Evolutionary conservation across 768 basidiomycete species (phyloP), one percentile per base, ranked within the genome.

Genomic region (Lactarius sanguifluus): DNA sequence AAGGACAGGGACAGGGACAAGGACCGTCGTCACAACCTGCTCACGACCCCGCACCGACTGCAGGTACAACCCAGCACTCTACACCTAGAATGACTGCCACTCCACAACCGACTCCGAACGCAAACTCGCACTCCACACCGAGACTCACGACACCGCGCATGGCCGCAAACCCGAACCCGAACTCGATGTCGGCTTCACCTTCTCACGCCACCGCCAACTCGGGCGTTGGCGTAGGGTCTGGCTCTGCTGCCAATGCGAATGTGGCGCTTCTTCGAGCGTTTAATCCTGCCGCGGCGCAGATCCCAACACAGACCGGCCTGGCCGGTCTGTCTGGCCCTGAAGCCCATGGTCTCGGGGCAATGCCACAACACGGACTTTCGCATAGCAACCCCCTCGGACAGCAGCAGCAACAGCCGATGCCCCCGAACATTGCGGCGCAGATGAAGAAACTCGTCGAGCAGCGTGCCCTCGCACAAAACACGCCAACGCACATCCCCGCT

Each of bases 391-490:
- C 34, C 52, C 20, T 57, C 20, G 59, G 64, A 15, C 52, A 64
- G 54, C 52, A 64, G 36, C 61, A 40, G 56, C 59, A 28, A 3
- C 59, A 28, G 5, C 25, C 8, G n/a, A n/a, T 66, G 32, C 34
- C 70, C 2, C 55, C 64, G 8, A 60, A 20, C 16, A 2, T 64
- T n/a, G 68, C 62, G 25, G 64, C 70, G 3, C 70, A 71, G 57
- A 64, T 71, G 62, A 59, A 59, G 59, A 69, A 69, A 45, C 52
- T 66, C 18, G 41, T 58, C n/a, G 70, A 69, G 15, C 70, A 69
- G 45, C 59, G 60, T 10, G 52, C 55, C 9, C 41, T 57, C 30
- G 50, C 55, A 16, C 68, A 64, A 32, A 61, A 64, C 10, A 40
- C 56, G 16, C 62, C 64, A 38, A 13, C 55, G 9, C 54, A 32